Evolutionary conservation across 129 eudicot species (phyloP), one percentile per base, ranked within the genome.

Genomic region (Centella asiatica): DNA sequence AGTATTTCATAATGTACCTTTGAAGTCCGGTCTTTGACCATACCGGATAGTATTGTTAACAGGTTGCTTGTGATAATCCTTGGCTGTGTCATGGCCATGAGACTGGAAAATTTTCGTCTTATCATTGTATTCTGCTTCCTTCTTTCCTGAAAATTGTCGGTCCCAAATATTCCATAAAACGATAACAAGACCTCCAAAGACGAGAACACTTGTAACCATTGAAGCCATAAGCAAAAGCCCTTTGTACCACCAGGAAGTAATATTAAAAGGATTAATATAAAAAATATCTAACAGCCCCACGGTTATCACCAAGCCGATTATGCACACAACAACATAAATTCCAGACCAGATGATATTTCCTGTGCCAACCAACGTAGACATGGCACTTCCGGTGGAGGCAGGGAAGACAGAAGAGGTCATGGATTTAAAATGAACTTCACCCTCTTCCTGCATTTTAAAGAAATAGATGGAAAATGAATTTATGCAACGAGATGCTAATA

Each of bases 291-390:
- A 27, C 74, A 87, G 63, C 4, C 66, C 90, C 33, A 79, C 64
- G 8, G 57, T 65, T 55, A 84, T 61, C 32, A 76, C 73, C 27
- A 92, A 74, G 51, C 98, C 98, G 9, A 84, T 37, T 47, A 88
- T 81, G 3, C 90, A 84, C 47, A 77, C 77, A 5, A 78, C 45
- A 54, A 87, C 62, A 27, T 92, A 92, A 26, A 78, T 42, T 47
- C 94, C 95, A 59, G 90, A 78, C 98, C 98, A 92, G 45, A 77
- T 8, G 52, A 79, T 69, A 55, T 78, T 64, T 60, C 98, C 95
- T 2, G 95, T 92, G 45, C 98, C 98, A 66, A 78, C 98, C 81
- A 92, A 76, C 66, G 71, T 80, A 59, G 95, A 87, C 78, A 92
- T 92, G 56, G 69, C 80, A 50, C 76, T 61, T 36, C 62, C 56